Percentiles rank a stretch among this genome's conserved stretches.
These are phyloP conservation scores for Diaporthe vexans DNA, from an alignment of 2,329 filamentous ascomycete genomes.

Conservation along the genomic window DNA sequence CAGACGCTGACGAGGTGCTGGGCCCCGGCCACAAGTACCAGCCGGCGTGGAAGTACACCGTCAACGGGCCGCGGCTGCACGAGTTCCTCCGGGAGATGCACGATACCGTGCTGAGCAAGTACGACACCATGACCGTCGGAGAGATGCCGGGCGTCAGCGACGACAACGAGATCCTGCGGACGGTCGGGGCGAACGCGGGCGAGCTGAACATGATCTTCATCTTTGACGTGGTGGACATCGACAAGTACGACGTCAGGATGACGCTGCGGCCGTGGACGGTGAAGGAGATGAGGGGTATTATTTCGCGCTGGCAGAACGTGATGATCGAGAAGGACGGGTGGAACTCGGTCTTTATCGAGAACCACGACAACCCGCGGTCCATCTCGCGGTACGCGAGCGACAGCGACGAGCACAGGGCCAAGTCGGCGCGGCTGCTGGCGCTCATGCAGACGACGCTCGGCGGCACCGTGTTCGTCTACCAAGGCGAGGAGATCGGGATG, in stretches of 20 bases:
- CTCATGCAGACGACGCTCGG: constrained; percentile 69
- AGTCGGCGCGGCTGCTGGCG: constrained; percentile 72
- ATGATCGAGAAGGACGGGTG: constrained; percentile 72
- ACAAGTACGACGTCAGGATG: constrained; percentile 39
- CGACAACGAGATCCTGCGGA: constrained; percentile 33
- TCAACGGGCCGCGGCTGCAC: constrained; percentile 41
- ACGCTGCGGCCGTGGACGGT: constrained; percentile 57
- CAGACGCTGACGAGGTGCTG: constrained; percentile 37
- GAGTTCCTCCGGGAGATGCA: constrained; percentile 40
- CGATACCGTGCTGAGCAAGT: constrained; percentile 32
- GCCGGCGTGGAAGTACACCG: constrained; percentile 31
- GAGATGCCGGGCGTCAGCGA: constrained; percentile 40
- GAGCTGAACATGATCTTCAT: constrained; percentile 82
- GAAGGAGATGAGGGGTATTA: constrained; percentile 64
- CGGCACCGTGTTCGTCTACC: constrained; percentile 77
- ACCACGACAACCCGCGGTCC: constrained; percentile 75
- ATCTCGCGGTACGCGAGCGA: constrained; percentile 69
- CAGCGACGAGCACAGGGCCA: constrained; percentile 61
- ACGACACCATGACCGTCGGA: constrained; percentile 40
- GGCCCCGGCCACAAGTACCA: constrained; percentile 34
- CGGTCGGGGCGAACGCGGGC: constrained; percentile 56
- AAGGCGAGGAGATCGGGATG: constrained; percentile 79
- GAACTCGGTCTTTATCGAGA: constrained; percentile 76
- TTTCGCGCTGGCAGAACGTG: constrained; percentile 71
- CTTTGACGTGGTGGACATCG: constrained; percentile 68